Base-by-base conservation (phyloP, 192 early-diverging fungal genomes). In the Funneliformis mosseae region DNA sequence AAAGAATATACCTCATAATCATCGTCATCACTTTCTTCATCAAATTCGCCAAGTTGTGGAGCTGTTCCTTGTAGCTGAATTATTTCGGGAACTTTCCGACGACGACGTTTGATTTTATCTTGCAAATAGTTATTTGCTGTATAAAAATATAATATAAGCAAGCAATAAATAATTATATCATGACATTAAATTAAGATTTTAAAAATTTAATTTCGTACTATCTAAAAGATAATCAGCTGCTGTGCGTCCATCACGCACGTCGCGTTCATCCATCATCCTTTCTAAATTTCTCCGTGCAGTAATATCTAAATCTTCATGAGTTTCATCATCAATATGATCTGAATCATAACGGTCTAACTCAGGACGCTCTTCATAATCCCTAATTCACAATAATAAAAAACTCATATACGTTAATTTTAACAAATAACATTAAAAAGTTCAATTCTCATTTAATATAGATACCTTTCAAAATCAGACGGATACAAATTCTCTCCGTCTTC, bases 401-500 rank as follows among this genome's bases (percentile, higher is more conserved):
- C 33, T 33, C 33, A 33, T n/a, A n/a, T 33, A 33, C 33, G 33
- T 33, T 33, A 33, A 33, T 33, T 33, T 33, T 33, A 33, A 33
- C 33, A 33, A 33, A 63, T 61, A 75, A 5, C 60, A 33, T 43
- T 16, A 9, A 3, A 8, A 55, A 72, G n/a, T 9, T 23, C 16
- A 42, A 41, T 8, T 38, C 38, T 83, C 23, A 25, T 59, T 4
- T 5, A 39, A 23, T 27, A 70, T 16, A 70, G 84, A 80, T 89
- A 96, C 94, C 88, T 89, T 77, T 96, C 94, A 88, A 97, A 39
- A 8, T 90, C 89, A 25, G 92, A 91, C 14, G 93, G 95, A 88
- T 96, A 97, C 81, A 99, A 87, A 86, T 99, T 96, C 82, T 96
- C 96, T 16, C 97, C 98, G 39, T 94, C 91, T 46, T 91, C 87